phyloP scores from a whole-genome alignment of 2,329 filamentous ascomycete species.

The Ampelomyces quisqualis region DNA sequence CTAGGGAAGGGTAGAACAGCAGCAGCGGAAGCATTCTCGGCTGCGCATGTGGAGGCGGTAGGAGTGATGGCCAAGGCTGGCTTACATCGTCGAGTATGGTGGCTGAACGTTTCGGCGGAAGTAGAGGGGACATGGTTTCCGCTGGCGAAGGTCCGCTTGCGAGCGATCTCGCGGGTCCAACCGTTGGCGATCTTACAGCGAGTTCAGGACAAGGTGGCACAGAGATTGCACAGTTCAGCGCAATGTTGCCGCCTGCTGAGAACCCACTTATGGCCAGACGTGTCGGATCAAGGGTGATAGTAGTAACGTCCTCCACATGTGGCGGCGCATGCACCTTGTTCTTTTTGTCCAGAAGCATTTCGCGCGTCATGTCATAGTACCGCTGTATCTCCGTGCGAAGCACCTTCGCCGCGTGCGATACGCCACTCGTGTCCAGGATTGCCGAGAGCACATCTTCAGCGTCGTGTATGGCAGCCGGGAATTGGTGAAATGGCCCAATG shows the following conservation, averaged over 20 bases:
- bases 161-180: slow-evolving; percentile 7
- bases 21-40: slow-evolving; percentile 43
- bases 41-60: slow-evolving; percentile 39
- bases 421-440: slow-evolving; percentile 42
- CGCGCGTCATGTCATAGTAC: slow-evolving; percentile 32
- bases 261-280: slow-evolving; percentile 49
- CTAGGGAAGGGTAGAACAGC: slow-evolving; percentile 48
- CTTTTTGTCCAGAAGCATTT: slow-evolving; percentile 21
- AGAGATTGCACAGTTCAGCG: slow-evolving; percentile 46
- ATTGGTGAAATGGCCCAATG: slow-evolving; percentile 50
- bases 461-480: slow-evolving; percentile 51
- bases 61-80: slow-evolving; percentile 41
- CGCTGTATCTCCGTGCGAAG: slow-evolving; percentile 40
- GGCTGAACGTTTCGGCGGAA: slow-evolving; percentile 30
- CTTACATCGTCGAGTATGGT: slow-evolving; percentile 36
- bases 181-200: slow-evolving; percentile 11
- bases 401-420: slow-evolving; percentile 35
- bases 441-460: slow-evolving; percentile 50
- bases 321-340: slow-evolving; percentile 8
- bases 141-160: slow-evolving; percentile 11
- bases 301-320: slow-evolving; percentile 23
- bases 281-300: slow-evolving; percentile 42
- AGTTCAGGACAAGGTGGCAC: slow-evolving; percentile 36
- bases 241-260: slow-evolving; percentile 52
- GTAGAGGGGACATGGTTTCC: slow-evolving; percentile 29